Percentiles rank a stretch among this genome's conserved stretches.
phyloP scores from a whole-genome alignment of 164 flowering plant species.

The Dillenia suffruticosa region DNA sequence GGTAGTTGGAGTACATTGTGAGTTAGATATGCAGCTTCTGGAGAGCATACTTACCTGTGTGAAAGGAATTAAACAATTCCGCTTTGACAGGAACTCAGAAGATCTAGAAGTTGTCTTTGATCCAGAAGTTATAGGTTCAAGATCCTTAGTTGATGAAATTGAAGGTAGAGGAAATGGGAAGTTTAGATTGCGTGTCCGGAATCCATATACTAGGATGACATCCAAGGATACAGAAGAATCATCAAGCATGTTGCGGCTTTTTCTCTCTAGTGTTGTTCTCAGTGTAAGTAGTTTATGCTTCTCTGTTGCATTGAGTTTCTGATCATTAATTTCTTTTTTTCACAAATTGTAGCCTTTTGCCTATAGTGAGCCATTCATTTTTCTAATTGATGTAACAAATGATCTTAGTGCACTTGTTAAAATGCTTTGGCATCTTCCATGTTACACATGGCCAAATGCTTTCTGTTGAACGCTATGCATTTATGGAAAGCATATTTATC shows the following conservation, averaged over 20 bases:
- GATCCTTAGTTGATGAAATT: constrained; percentile 74
- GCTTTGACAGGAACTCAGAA: constrained; percentile 35
- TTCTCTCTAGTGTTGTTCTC: constrained; percentile 70
- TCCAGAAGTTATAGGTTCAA: constrained; percentile 69
- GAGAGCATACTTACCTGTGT: constrained; percentile 53
- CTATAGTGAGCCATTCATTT: neutral
- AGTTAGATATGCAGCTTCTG: constrained; percentile 54
- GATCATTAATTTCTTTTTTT: neutral
- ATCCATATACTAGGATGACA: constrained; percentile 67
- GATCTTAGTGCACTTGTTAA: too few species aligned
- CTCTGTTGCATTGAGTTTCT: neutral
- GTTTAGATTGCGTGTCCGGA: constrained; percentile 54
- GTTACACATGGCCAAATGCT: too few species aligned
- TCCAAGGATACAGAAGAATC: constrained; percentile 67
- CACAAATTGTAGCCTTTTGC: neutral
- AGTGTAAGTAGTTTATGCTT: constrained; percentile 58
- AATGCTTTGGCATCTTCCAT: too few species aligned
- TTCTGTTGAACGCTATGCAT: too few species aligned
- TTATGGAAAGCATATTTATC: too few species aligned
- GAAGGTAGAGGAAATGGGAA: constrained; percentile 59
- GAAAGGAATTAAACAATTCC: constrained; percentile 73
- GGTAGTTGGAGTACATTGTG: constrained; percentile 55
- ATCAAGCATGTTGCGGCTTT: constrained; percentile 75
- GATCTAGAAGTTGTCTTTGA: constrained; percentile 76
- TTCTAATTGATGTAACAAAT: too few species aligned